Conservation (phyloP, 2,329 filamentous ascomycete genomes). For the Lachnellula occidentalis region DNA sequence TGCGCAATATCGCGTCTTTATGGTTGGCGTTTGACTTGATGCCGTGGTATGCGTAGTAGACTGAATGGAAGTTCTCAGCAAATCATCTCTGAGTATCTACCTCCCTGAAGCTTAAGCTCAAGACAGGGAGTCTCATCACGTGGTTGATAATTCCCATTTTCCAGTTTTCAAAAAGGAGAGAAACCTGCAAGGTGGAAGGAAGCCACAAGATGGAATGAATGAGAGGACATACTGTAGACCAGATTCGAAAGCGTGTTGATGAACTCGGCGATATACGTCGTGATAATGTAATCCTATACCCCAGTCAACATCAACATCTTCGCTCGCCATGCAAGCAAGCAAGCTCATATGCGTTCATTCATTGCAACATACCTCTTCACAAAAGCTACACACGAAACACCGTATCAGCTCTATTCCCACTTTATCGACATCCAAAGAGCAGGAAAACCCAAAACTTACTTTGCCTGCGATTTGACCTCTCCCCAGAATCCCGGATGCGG, state of each 20-base stretch:
- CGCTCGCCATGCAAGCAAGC: no score
- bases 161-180: background rate
- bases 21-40: conserved; percentile 26
- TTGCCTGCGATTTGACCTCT: conserved; percentile 20
- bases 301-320: background rate
- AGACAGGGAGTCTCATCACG: background rate
- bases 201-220: background rate
- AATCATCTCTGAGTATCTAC: background rate
- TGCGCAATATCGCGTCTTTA: conserved; percentile 27
- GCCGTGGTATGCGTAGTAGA: conserved; percentile 28
- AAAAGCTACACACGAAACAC: conserved; percentile 20
- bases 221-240: conserved; percentile 38
- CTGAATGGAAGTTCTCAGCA: conserved; percentile 2
- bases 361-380: conserved; percentile 27
- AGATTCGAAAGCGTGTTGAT: conserved; percentile 48
- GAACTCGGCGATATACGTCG: conserved; percentile 47
- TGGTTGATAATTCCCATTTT: conserved; percentile 7
- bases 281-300: conserved; percentile 47
- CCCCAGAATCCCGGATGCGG: conserved; percentile 27
- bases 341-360: background rate
- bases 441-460: conserved; percentile 18
- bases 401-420: background rate
- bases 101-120: background rate
- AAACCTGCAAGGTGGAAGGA: background rate
- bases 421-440: background rate